Conservation (phyloP, 805 yeast species). For the Lipomyces sp. region DNA sequence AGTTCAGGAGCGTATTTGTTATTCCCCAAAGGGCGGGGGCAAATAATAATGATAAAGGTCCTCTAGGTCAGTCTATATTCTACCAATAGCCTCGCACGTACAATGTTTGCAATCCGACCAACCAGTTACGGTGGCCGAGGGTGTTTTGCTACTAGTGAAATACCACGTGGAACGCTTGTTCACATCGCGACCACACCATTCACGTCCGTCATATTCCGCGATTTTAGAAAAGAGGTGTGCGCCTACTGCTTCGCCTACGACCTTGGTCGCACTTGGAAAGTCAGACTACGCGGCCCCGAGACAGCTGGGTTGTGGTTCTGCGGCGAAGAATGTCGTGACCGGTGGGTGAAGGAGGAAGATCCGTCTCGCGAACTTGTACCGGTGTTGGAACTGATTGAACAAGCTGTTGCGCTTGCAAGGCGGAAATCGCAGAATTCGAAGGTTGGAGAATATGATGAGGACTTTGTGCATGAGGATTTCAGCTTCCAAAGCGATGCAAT, state of each 20-base stretch:
- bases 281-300: conserved; percentile 44
- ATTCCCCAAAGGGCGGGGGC: background rate
- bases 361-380: conserved; percentile 46
- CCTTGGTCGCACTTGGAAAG: conserved; percentile 55
- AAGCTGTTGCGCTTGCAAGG: conserved; percentile 38
- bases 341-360: conserved; percentile 49
- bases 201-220: conserved; percentile 55
- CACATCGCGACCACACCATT: conserved; percentile 51
- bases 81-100: background rate
- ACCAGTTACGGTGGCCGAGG: conserved; percentile 67
- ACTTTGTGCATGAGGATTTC: conserved; percentile 26
- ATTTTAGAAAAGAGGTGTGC: conserved; percentile 68
- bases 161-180: conserved; percentile 52
- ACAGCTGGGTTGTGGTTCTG: conserved; percentile 62
- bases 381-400: conserved; percentile 50
- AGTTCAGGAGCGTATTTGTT: background rate
- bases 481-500: conserved; percentile 15
- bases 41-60: background rate
- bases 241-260: conserved; percentile 57
- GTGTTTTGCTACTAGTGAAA: conserved; percentile 54
- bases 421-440: conserved; percentile 19
- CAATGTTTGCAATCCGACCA: conserved; percentile 19
- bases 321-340: conserved; percentile 51
- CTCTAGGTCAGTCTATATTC: background rate
- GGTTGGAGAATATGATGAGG: conserved; percentile 21